phyloP scores from a whole-genome alignment of 805 yeast species.

The Groenewaldozyma tartarivorans region DNA sequence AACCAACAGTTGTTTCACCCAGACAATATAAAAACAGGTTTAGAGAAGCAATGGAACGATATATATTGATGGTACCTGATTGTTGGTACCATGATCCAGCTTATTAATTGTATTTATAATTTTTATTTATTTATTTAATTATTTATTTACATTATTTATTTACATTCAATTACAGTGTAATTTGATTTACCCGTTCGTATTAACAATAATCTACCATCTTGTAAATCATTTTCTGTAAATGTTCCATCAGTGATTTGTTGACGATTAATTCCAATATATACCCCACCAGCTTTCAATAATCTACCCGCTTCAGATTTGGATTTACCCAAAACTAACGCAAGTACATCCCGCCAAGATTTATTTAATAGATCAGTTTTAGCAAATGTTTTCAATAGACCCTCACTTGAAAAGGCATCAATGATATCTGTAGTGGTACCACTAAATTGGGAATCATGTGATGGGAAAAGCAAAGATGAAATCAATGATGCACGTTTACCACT shows the following conservation, averaged over 20 bases:
- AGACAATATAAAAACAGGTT: slow-evolving; percentile 89
- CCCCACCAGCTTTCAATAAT: slow-evolving; percentile 58
- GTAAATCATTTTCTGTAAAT: slow-evolving; percentile 39
- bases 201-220: slow-evolving; percentile 52
- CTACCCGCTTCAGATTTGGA: slow-evolving; percentile 47
- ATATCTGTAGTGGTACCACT: slow-evolving; percentile 34
- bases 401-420: slow-evolving; percentile 45
- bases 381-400: slow-evolving; percentile 41
- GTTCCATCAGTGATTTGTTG: slow-evolving; percentile 39
- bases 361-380: slow-evolving; percentile 29
- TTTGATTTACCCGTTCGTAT: slow-evolving; percentile 64
- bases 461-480: slow-evolving; percentile 26
- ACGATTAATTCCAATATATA: slow-evolving; percentile 59
- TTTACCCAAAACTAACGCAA: slow-evolving; percentile 36
- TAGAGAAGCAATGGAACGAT: slow-evolving; percentile 96
- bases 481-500: slow-evolving; percentile 54
- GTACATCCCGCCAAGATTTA: slow-evolving; percentile 40
- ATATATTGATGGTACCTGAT: slow-evolving; percentile 90
- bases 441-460: slow-evolving; percentile 15
- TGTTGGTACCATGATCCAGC: slow-evolving; percentile 3
- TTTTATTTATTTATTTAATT: slow-evolving; percentile 2
- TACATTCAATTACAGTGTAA: slow-evolving; percentile 23
- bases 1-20: slow-evolving; percentile 96
- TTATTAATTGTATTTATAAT: not conserved
- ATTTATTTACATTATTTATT: slow-evolving; percentile 4